Base-by-base conservation (phyloP, 495 filamentous ascomycete genomes). In the Trichoderma reesei region DNA sequence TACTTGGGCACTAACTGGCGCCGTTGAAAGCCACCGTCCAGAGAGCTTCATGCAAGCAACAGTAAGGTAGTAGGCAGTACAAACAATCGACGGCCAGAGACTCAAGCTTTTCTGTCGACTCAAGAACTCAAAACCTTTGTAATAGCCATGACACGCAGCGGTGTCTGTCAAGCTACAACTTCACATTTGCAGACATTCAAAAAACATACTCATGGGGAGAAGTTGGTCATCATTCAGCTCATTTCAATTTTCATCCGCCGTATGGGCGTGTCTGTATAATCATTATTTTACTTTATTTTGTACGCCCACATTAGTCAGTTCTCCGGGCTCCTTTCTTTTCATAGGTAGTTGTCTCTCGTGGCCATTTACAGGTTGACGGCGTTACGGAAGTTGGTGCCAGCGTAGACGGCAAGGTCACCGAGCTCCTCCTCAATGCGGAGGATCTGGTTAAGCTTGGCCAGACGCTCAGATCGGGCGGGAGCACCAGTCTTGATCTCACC, bases 401-500 rank as follows among this genome's bases (percentile, higher is more conserved):
- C 92, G 74, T 90, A 99, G 78, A 96, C 71, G 68, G 94, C 95
- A 69, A 94, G 88, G 70, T 82, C 79, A 70, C 92, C 93, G 64
- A 99, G 88, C 84, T 99, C 95, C 83, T 99, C 95, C 87, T 98
- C 95, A 70, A 99, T 99, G 72, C 95, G 88, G 76, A 99, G 90
- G 76, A 99, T 97, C 82, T 97, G 95, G 88, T 99, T 98, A 71
- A 99, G 89, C 86, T 99, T 99, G 71, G 95, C 94, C 67, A 98
- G 84, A 82, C 95, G 92, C 86, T 99, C 95, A 63, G 92, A 97
- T 68, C 95, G 83, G 74, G 86, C 87, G 66, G 94, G 94, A 64
- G 94, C 94, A 85, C 94, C 95, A 69, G 94, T 97, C 90, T 98
- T 98, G 86, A 98, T 98, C 83, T 99, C 90, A 67, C 95, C 95